Percentiles rank a stretch among this genome's conserved stretches.
Conservation (phyloP, 2,329 filamentous ascomycete genomes). For the Fusarium duplospermum region DNA sequence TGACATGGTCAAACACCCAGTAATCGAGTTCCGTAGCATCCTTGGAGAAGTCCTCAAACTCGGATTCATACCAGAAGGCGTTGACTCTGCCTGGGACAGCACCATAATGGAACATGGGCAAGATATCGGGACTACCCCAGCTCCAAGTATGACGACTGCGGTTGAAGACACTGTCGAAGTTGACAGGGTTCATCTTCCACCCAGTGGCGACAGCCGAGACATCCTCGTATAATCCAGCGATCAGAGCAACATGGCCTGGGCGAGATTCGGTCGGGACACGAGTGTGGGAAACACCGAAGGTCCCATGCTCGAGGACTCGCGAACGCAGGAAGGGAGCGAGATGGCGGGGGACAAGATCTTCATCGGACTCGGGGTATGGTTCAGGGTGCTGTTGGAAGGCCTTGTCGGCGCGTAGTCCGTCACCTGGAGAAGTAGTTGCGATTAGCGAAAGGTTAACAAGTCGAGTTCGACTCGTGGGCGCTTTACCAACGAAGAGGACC, state of each 20-base stretch:
- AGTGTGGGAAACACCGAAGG: constrained; percentile 97
- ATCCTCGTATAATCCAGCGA: constrained; percentile 96
- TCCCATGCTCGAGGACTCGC: constrained; percentile 87
- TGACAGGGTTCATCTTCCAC: constrained; percentile 98
- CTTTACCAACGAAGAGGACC: constrained; percentile 88
- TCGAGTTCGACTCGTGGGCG: neutral
- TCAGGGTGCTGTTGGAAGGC: constrained; percentile 94
- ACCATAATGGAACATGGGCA: constrained; percentile 97
- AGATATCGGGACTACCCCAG: constrained; percentile 97
- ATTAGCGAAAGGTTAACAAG: constrained; percentile 16
- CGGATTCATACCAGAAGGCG: constrained; percentile 84
- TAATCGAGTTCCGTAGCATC: constrained; percentile 85
- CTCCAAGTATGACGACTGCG: constrained; percentile 97
- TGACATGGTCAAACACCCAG: constrained; percentile 97
- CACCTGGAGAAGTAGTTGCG: constrained; percentile 62
- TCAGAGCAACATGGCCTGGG: constrained; percentile 95
- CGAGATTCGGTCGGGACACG: constrained; percentile 96
- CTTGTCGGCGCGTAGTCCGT: constrained; percentile 96
- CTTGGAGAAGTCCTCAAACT: constrained; percentile 90
- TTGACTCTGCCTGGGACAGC: constrained; percentile 88
- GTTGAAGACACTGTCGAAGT: constrained; percentile 99
- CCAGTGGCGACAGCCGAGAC: constrained; percentile 97
- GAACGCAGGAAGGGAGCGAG: constrained; percentile 93
- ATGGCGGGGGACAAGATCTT: constrained; percentile 78
- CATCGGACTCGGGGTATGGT: constrained; percentile 76